Evolutionary conservation across 2,329 filamentous ascomycete species (phyloP).

Genomic region (Xylariales sp.): DNA sequence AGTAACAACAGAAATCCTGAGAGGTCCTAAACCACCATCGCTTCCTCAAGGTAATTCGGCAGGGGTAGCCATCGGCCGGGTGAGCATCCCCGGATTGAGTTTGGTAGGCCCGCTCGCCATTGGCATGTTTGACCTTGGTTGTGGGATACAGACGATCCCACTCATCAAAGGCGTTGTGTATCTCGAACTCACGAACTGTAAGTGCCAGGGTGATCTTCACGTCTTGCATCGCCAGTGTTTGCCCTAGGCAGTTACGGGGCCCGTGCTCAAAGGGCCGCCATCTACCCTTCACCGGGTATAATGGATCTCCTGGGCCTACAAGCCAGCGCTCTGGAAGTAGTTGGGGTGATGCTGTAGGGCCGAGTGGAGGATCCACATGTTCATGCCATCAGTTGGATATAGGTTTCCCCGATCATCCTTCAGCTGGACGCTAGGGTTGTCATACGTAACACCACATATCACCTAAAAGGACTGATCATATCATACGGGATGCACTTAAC

Average conservation of each 20-base stretch:
- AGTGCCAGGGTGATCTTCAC: too few species aligned
- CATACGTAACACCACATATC: too few species aligned
- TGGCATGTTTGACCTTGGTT: background rate
- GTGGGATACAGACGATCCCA: too few species aligned
- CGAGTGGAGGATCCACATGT: slow-evolving; percentile 15
- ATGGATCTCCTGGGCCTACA: slow-evolving; percentile 9
- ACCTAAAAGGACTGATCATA: too few species aligned
- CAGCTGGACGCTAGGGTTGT: too few species aligned
- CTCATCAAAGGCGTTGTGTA: too few species aligned
- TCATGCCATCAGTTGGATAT: background rate
- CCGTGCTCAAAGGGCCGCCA: slow-evolving; percentile 37
- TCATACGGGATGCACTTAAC: slow-evolving; percentile 16
- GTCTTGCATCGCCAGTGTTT: background rate
- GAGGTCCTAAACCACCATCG: too few species aligned
- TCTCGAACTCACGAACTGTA: too few species aligned
- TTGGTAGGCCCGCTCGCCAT: slow-evolving; percentile 34
- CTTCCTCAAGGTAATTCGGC: background rate
- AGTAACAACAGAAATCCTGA: too few species aligned
- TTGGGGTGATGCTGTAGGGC: slow-evolving; percentile 31
- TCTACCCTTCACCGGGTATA: slow-evolving; percentile 13
- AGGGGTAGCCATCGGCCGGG: slow-evolving; percentile 31
- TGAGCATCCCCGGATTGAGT: slow-evolving; percentile 27
- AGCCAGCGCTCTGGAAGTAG: slow-evolving; percentile 32
- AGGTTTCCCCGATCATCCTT: too few species aligned
- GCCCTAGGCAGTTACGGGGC: slow-evolving; percentile 32